Evolutionary conservation across 148 eudicot genomes (phyloP).

Genomic region (Arctostaphylos glauca): DNA sequence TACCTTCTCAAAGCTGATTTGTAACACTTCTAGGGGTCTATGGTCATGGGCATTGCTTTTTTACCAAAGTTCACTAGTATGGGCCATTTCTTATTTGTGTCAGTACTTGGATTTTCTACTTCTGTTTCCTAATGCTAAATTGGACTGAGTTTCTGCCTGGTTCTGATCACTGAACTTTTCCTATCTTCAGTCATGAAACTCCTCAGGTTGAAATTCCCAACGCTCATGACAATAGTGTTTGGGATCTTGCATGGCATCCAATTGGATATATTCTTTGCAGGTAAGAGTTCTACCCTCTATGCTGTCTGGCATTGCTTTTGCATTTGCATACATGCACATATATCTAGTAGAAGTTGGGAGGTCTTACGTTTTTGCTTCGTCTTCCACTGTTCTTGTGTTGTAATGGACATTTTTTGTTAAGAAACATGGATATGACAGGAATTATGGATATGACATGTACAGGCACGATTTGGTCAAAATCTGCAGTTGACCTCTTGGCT

Average conservation of each 20-base stretch:
- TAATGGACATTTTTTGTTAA: not conserved
- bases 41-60: not conserved
- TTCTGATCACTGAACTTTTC: constrained; percentile 16
- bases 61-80: not conserved
- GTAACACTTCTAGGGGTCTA: no score
- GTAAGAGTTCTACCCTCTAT: constrained; percentile 29
- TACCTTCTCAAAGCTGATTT: no score
- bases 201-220: constrained; percentile 88
- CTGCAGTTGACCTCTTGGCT: not conserved
- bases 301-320: not conserved
- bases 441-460: no score
- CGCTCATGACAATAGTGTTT: constrained; percentile 92
- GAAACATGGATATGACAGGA: no score
- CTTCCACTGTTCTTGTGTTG: not conserved
- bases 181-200: constrained; percentile 70
- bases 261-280: constrained; percentile 94
- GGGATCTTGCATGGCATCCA: constrained; percentile 99
- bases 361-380: no score
- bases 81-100: not conserved
- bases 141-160: not conserved
- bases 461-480: not conserved
- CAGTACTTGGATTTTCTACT: not conserved
- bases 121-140: not conserved
- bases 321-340: no score
- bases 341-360: no score